These are phyloP conservation scores for Neohortaea acidophila DNA, from an alignment of 495 filamentous ascomycete genomes.

Conservation along the genomic window DNA sequence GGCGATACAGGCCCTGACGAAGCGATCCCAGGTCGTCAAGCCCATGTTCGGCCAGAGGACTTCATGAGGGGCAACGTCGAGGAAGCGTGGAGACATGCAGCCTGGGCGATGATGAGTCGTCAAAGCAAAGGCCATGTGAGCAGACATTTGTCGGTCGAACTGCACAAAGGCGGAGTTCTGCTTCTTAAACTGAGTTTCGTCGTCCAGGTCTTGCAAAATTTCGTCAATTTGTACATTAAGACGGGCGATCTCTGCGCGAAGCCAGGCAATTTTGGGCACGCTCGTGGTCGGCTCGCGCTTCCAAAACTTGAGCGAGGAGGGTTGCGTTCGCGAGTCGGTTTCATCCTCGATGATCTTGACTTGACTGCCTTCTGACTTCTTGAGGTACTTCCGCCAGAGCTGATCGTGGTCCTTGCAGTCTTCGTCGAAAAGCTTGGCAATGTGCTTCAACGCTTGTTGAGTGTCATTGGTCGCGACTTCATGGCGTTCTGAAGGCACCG, in stretches of 20 bases:
- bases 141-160: conserved; percentile 8
- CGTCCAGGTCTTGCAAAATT: conserved; percentile 4
- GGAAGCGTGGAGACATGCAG: conserved; percentile 6
- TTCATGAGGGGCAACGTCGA: conserved; percentile 8
- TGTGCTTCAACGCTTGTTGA: conserved; percentile 5
- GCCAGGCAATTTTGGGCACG: conserved; percentile 5
- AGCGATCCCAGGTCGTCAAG: conserved; percentile 1
- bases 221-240: conserved; percentile 3
- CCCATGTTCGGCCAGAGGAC: conserved; percentile 9
- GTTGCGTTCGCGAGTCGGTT: not conserved
- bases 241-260: conserved; percentile 5
- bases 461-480: no score
- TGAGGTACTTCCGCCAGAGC: conserved; percentile 5
- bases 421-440: no score
- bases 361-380: not conserved
- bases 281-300: not conserved
- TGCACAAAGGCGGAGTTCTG: conserved; percentile 10
- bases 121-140: conserved; percentile 7
- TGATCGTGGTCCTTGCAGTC: conserved; percentile 1
- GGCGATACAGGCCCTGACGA: not conserved
- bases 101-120: conserved; percentile 3
- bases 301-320: conserved; percentile 2
- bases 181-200: conserved; percentile 1
- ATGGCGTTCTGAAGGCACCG: no score
- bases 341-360: conserved; percentile 1